Percentiles rank a stretch among this genome's conserved stretches.
These are phyloP conservation scores for Arachnopeziza araneosa DNA, from an alignment of 2,329 filamentous ascomycete species.

Conservation along the genomic window DNA sequence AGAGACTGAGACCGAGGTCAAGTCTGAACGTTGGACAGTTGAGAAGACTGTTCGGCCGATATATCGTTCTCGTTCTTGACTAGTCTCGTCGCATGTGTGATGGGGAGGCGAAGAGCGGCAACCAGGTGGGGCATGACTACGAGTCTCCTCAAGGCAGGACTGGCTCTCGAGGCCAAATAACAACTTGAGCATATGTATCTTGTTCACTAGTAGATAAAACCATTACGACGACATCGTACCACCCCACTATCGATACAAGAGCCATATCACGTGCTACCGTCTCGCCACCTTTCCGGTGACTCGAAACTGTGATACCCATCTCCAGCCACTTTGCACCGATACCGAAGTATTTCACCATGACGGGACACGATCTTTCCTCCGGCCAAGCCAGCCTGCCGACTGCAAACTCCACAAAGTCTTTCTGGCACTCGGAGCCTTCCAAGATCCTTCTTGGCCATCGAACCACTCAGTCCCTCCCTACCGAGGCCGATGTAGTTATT, in stretches of 20 bases:
- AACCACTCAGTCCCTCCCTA: slow-evolving; percentile 58
- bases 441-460: slow-evolving; percentile 59
- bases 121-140: not conserved
- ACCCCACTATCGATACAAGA: not conserved
- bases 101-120: not conserved
- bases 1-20: not conserved
- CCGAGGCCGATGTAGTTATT: slow-evolving; percentile 60
- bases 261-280: not conserved
- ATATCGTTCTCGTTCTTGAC: too few relatives aligned
- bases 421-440: slow-evolving; percentile 69
- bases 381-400: slow-evolving; percentile 46
- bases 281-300: not conserved
- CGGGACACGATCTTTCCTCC: slow-evolving; percentile 2
- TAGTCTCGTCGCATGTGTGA: not conserved
- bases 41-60: too few relatives aligned
- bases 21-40: too few relatives aligned
- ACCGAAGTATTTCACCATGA: slow-evolving; percentile 10
- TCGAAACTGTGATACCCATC: not conserved
- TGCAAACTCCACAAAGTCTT: slow-evolving; percentile 55
- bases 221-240: not conserved
- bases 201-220: not conserved
- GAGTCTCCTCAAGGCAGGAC: not conserved
- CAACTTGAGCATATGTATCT: not conserved
- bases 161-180: not conserved
- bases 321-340: not conserved